Evolutionary conservation across 129 eudicot species (phyloP).

Genomic region (Tanacetum coccineum): DNA sequence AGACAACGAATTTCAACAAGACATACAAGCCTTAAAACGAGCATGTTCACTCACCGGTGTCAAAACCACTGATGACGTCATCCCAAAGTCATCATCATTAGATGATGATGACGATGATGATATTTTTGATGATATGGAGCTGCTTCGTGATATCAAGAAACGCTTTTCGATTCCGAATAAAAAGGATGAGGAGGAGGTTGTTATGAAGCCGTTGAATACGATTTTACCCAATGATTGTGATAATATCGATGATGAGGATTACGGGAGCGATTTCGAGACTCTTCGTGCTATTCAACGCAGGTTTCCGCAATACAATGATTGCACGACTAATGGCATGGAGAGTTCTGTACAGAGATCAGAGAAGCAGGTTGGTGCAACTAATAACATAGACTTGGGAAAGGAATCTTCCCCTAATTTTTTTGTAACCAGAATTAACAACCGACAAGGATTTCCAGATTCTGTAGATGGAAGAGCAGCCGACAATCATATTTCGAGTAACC

Average conservation of each 20-base stretch:
- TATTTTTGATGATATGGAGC: slow-evolving; percentile 40
- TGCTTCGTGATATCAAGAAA: slow-evolving; percentile 42
- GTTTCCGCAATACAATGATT: slow-evolving; percentile 54
- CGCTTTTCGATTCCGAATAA: slow-evolving; percentile 33
- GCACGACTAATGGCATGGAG: slow-evolving; percentile 29
- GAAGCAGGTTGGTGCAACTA: slow-evolving; percentile 70
- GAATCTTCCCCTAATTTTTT: slow-evolving; percentile 70
- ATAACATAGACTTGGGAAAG: slow-evolving; percentile 63
- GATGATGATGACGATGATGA: slow-evolving; percentile 13
- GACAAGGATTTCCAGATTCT: slow-evolving; percentile 70
- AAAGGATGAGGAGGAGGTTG: slow-evolving; percentile 24
- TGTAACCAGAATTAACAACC: slow-evolving; percentile 60
- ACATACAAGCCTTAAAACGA: slow-evolving; percentile 57
- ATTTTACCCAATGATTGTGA: slow-evolving; percentile 38
- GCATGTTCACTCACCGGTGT: slow-evolving; percentile 52
- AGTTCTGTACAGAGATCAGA: slow-evolving; percentile 34
- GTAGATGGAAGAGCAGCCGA: slow-evolving; percentile 45
- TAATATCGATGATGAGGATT: slow-evolving; percentile 27
- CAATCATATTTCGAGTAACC: slow-evolving; percentile 26
- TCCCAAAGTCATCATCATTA: too few relatives aligned
- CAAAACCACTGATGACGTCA: slow-evolving; percentile 27
- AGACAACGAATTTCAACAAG: slow-evolving; percentile 26
- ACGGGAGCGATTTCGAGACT: slow-evolving; percentile 65
- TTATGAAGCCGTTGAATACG: slow-evolving; percentile 46
- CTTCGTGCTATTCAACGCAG: slow-evolving; percentile 67